Percentiles rank a stretch among this genome's conserved stretches.
Evolutionary conservation across 1,284 basidiomycete genomes (phyloP).

Genomic region (Ustilago vetiveriae): DNA sequence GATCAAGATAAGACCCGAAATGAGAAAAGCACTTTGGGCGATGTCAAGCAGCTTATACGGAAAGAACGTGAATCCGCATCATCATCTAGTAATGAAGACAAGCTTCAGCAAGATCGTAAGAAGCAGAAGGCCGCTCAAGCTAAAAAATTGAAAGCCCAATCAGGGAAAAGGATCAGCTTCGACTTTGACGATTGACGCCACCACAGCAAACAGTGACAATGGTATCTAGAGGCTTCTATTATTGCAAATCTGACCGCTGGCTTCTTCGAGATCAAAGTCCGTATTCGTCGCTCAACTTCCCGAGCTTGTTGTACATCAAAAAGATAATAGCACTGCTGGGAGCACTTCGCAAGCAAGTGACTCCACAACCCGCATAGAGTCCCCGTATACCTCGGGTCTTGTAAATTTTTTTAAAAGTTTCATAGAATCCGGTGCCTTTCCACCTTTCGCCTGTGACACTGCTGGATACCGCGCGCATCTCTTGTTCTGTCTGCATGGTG

Average conservation of each 20-base stretch:
- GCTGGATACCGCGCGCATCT: slow-evolving; percentile 71
- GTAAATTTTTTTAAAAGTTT: slow-evolving; percentile 81
- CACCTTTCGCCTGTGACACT: slow-evolving; percentile 67
- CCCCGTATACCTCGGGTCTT: slow-evolving; percentile 80
- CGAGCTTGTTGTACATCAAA: slow-evolving; percentile 62
- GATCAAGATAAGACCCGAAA: background rate
- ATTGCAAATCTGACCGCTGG: too few species aligned
- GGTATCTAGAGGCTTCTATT: too few species aligned
- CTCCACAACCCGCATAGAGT: slow-evolving; percentile 90
- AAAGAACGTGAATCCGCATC: too few species aligned
- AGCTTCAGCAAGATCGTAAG: background rate
- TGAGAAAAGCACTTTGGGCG: background rate
- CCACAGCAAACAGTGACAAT: too few species aligned
- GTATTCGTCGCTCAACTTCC: slow-evolving; percentile 47
- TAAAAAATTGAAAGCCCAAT: slow-evolving; percentile 28
- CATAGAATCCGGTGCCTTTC: slow-evolving; percentile 73
- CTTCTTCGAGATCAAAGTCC: too few species aligned
- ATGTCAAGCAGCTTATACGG: slow-evolving; percentile 38
- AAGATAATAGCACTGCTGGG: slow-evolving; percentile 70
- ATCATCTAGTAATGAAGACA: too few species aligned
- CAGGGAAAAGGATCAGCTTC: slow-evolving; percentile 49
- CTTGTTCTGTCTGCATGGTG: slow-evolving; percentile 91
- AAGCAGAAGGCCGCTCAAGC: slow-evolving; percentile 11
- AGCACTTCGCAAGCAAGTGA: slow-evolving; percentile 85
- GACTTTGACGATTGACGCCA: slow-evolving; percentile 35